These are phyloP conservation scores for Pestalotiopsis sp. DNA, from an alignment of 2,329 filamentous ascomycete species.

Conservation along the genomic window DNA sequence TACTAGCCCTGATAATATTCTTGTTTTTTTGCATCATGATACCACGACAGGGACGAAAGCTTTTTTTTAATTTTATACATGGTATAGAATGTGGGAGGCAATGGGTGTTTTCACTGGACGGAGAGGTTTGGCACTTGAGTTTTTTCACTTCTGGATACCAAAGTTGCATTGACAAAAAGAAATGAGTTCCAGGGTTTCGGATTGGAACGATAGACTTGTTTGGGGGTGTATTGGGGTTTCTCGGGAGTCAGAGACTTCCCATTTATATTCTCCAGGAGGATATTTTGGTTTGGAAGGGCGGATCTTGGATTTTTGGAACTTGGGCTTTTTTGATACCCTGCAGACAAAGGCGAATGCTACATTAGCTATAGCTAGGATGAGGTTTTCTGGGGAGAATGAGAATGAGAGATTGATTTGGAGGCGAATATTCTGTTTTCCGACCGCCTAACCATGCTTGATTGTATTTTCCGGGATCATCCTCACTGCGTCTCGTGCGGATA, in stretches of 20 bases:
- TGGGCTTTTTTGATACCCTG: neutral
- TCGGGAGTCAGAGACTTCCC: neutral
- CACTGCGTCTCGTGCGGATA: too few relatives aligned
- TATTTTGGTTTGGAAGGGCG: neutral
- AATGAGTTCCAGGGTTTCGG: neutral
- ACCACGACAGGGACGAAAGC: constrained; percentile 8
- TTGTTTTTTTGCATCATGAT: constrained; percentile 15
- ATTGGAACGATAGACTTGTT: neutral
- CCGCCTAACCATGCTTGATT: too few relatives aligned
- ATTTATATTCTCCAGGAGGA: neutral
- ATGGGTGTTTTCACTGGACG: neutral
- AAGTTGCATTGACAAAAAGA: neutral
- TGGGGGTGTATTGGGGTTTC: neutral
- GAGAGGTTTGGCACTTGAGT: neutral
- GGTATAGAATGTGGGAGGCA: neutral
- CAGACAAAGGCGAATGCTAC: neutral
- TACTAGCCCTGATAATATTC: neutral
- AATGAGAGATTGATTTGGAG: neutral
- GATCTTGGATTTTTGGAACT: neutral
- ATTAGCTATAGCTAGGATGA: neutral
- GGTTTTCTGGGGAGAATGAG: neutral
- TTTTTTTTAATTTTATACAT: constrained; percentile 2
- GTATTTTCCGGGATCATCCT: too few relatives aligned
- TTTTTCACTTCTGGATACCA: neutral
- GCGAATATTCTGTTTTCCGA: neutral